Conservation (phyloP, 2,329 filamentous ascomycete genomes). For the Aspergillus quadrilineatus region DNA sequence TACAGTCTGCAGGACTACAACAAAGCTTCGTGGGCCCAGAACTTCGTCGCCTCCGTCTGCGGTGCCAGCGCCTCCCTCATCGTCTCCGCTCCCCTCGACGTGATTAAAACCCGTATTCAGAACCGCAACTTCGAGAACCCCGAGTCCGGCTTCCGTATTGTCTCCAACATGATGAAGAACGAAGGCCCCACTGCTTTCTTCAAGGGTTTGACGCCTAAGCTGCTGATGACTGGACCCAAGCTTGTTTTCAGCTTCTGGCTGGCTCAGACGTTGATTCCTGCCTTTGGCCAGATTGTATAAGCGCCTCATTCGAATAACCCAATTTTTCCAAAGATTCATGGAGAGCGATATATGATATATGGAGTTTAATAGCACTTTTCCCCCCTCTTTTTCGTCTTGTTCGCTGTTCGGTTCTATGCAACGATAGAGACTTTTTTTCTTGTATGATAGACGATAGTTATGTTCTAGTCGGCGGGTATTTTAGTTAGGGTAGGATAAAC, state of each 20-base stretch:
- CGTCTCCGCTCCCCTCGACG: constrained; percentile 92
- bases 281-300: constrained; percentile 71
- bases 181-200: constrained; percentile 89
- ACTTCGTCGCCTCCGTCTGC: constrained; percentile 94
- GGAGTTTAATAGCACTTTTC: constrained; percentile 18
- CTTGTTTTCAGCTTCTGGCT: constrained; percentile 99
- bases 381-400: constrained; percentile 10
- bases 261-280: constrained; percentile 94
- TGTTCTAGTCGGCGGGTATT: constrained; percentile 12
- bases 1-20: constrained; percentile 93
- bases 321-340: not conserved
- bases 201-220: constrained; percentile 95
- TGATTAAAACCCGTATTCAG: constrained; percentile 98
- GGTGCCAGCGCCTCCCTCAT: constrained; percentile 93
- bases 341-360: constrained; percentile 13
- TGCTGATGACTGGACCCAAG: constrained; percentile 98
- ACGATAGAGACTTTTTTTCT: constrained; percentile 24
- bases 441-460: constrained; percentile 20
- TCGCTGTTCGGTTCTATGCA: constrained; percentile 12
- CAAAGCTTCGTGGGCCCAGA: constrained; percentile 88
- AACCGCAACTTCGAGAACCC: constrained; percentile 99
- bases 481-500: not conserved
- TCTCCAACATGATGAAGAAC: constrained; percentile 88
- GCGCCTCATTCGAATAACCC: not conserved
- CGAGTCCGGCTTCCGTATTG: constrained; percentile 86